Evolutionary conservation across 2,329 filamentous ascomycete genomes (phyloP).

Genomic region (Zasmidium cellare): DNA sequence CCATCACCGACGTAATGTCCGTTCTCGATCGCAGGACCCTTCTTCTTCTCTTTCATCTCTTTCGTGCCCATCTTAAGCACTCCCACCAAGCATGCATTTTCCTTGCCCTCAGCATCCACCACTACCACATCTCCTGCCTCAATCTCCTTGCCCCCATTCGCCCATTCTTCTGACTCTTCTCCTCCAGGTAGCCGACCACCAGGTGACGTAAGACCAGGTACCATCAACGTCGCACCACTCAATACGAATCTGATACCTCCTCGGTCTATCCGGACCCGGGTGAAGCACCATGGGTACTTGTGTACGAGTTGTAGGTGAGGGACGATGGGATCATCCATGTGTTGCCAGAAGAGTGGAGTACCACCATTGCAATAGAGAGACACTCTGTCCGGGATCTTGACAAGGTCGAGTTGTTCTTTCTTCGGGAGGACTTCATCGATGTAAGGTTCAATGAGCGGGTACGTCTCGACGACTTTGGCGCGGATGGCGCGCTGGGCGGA

Average conservation of each 20-base stretch:
- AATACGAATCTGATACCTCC: conserved; percentile 97
- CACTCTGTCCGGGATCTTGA: conserved; percentile 91
- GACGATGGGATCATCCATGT: conserved; percentile 72
- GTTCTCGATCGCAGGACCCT: conserved; percentile 90
- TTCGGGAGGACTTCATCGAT: conserved; percentile 96
- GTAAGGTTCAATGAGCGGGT: conserved; percentile 79
- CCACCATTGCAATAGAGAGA: conserved; percentile 81
- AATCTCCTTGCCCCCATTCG: conserved; percentile 65
- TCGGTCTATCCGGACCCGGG: conserved; percentile 84
- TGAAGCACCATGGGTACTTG: conserved; percentile 81
- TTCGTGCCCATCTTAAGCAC: conserved; percentile 79
- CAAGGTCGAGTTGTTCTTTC: conserved; percentile 83
- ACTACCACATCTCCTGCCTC: conserved; percentile 82
- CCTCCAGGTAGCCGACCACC: conserved; percentile 74
- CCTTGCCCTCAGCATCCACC: conserved; percentile 89
- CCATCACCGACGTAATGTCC: conserved; percentile 94
- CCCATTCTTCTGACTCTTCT: conserved; percentile 42
- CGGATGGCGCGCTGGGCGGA: conserved; percentile 87
- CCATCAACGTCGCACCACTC: conserved; percentile 92
- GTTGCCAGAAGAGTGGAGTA: conserved; percentile 87
- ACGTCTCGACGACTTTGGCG: conserved; percentile 76
- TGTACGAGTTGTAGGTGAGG: conserved; percentile 90
- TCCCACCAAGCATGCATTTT: conserved; percentile 85
- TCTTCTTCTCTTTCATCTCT: conserved; percentile 91
- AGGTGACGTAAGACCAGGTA: conserved; percentile 80